Conservation (phyloP, 2,329 filamentous ascomycete species). For the Akanthomyces muscarius region DNA sequence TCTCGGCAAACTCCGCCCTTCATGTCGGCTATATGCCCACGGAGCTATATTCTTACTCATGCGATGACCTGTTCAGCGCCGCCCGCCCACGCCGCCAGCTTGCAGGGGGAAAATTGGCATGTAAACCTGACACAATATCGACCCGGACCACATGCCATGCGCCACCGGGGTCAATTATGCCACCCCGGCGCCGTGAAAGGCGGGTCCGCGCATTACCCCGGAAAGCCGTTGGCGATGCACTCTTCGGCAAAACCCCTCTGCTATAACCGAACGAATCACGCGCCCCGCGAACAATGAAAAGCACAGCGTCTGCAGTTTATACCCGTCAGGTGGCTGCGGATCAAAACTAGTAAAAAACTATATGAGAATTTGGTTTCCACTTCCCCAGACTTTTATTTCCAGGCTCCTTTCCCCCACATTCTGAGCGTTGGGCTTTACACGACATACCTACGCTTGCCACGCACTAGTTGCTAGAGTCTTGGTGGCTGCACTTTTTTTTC, state of each 20-base stretch:
- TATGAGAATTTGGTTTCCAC: background rate
- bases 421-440: background rate
- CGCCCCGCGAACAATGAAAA: background rate
- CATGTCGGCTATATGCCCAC: background rate
- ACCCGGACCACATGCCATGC: background rate
- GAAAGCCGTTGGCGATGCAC: constrained; percentile 13
- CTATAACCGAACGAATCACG: constrained; percentile 9
- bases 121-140: no score
- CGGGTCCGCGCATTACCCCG: background rate
- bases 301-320: background rate
- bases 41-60: background rate
- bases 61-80: no score
- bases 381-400: background rate
- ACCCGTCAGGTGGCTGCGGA: background rate
- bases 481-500: no score
- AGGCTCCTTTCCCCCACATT: background rate
- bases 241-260: background rate
- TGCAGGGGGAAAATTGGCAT: no score
- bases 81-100: no score
- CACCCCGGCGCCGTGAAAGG: background rate
- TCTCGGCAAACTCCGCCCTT: background rate
- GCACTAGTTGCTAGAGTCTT: background rate
- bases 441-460: background rate
- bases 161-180: background rate
- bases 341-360: background rate